Base-by-base conservation (phyloP, 441 rosid species). In the Eruca vesicaria region DNA sequence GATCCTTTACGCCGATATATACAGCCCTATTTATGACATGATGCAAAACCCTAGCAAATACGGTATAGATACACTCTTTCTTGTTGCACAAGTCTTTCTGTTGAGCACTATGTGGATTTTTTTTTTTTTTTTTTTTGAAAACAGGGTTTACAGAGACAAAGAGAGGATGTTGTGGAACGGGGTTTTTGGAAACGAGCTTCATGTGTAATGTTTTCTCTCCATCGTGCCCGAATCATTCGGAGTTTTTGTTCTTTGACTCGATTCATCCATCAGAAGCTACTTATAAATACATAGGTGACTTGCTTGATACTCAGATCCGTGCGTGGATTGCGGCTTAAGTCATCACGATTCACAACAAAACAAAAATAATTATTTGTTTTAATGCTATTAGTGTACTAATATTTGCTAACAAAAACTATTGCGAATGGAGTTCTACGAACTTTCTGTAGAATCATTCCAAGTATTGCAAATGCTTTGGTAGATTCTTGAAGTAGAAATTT, bases 181-280 rank as follows among this genome's bases (percentile, higher is more conserved):
- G 89, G 11, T 6, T 7, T 0, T 7, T 74, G 12, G 91, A 83
- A 66, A 23, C 67, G 11, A 64, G 79, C 19, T 57, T 73, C 38
- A n/a, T 81, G 63, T 86, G 91, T 52, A 80, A 80, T 57, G 57
- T 23, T 12, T n/a, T n/a, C 0, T 69, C 84, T 18, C 81, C 80
- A 28, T 48, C 48, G 6, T 89, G 94, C 23, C 16, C 0, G 12
- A 74, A 80, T 32, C 63, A 77, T 33, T 76, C 84, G 1, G 57
- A 84, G 64, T 82, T 57, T 77, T 2, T 86, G 43, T 90, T 90
- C 78, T 89, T 84, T 78, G 94, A 82, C 67, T 48, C 76, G 33
- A 68, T 89, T 60, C 94, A 90, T 80, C 94, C 82, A 9, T 77
- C 84, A 0, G 73, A 88, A 79, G 69, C 89, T 48, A 84, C 82